A percentile compares a stretch with the other conserved stretches of the same genome.
These are phyloP conservation scores for Mycena kentingensis DNA, from an alignment of 768 basidiomycete genomes.

Conservation along the genomic window DNA sequence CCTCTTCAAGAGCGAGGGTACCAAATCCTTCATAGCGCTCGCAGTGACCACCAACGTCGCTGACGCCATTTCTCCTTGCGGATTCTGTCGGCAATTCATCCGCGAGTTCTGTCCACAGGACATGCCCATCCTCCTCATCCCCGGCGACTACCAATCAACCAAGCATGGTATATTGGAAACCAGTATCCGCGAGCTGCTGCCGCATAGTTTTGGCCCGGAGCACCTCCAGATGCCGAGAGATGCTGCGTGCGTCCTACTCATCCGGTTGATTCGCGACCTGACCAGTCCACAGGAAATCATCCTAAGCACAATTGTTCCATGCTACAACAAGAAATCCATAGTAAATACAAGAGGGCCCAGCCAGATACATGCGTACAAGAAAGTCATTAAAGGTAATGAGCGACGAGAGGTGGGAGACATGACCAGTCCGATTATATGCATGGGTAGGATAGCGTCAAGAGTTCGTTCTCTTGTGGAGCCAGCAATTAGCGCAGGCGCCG, in stretches of 20 bases:
- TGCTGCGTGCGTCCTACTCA: conserved; percentile 7
- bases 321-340: conserved; percentile 1
- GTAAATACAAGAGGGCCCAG: neutral
- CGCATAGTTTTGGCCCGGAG: conserved; percentile 88
- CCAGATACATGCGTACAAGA: neutral
- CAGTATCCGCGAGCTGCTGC: conserved; percentile 74
- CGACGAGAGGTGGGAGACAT: neutral
- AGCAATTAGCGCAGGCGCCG: conserved; percentile 4
- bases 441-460: neutral
- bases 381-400: conserved; percentile 1
- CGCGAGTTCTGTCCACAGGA: conserved; percentile 80
- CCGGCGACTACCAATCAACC: conserved; percentile 53
- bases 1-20: conserved; percentile 72
- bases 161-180: conserved; percentile 60
- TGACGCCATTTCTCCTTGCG: conserved; percentile 78
- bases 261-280: no score
- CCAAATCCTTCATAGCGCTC: conserved; percentile 65
- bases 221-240: conserved; percentile 57
- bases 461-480: neutral
- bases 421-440: neutral
- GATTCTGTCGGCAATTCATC: conserved; percentile 89
- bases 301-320: no score
- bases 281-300: no score
- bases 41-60: conserved; percentile 80
- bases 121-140: conserved; percentile 74